Evolutionary conservation across 2,329 filamentous ascomycete species (phyloP).

Genomic region (Fonsecaea pedrosoi): DNA sequence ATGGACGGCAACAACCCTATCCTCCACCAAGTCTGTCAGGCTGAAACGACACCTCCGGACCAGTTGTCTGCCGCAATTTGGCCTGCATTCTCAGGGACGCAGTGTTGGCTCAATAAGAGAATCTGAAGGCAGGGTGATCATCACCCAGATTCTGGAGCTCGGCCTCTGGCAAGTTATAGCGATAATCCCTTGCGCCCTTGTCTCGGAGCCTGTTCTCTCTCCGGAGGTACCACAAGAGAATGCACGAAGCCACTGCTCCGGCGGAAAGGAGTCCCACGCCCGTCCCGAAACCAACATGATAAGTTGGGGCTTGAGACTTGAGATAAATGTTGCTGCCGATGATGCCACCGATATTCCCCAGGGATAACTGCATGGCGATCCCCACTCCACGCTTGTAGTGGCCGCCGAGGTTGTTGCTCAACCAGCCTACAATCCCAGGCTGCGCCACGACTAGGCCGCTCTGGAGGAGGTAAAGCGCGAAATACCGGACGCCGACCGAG

Average conservation of each 20-base stretch:
- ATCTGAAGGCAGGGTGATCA: constrained; percentile 45
- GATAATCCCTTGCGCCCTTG: constrained; percentile 40
- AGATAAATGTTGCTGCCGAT: constrained; percentile 51
- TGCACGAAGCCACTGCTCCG: constrained; percentile 42
- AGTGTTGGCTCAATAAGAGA: constrained; percentile 39
- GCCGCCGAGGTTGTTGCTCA: constrained; percentile 43
- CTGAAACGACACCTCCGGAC: neutral
- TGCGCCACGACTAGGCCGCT: constrained; percentile 43
- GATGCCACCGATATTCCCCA: constrained; percentile 44
- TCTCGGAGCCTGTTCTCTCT: constrained; percentile 44
- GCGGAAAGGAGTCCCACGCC: constrained; percentile 46
- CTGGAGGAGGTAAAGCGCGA: constrained; percentile 40
- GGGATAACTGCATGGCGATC: constrained; percentile 28
- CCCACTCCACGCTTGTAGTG: constrained; percentile 42
- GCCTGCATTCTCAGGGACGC: neutral
- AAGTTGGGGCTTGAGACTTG: constrained; percentile 44
- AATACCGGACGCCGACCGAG: constrained; percentile 39
- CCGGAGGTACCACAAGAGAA: constrained; percentile 44
- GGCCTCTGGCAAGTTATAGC: constrained; percentile 35
- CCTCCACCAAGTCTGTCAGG: neutral
- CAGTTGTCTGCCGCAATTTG: neutral
- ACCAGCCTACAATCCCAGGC: constrained; percentile 40
- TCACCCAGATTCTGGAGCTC: constrained; percentile 45
- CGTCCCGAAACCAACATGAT: constrained; percentile 48
- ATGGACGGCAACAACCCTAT: neutral